A percentile compares a stretch with the other conserved stretches of the same genome.
Evolutionary conservation across 164 flowering plant species (phyloP).

Genomic region (Vitis riparia): DNA sequence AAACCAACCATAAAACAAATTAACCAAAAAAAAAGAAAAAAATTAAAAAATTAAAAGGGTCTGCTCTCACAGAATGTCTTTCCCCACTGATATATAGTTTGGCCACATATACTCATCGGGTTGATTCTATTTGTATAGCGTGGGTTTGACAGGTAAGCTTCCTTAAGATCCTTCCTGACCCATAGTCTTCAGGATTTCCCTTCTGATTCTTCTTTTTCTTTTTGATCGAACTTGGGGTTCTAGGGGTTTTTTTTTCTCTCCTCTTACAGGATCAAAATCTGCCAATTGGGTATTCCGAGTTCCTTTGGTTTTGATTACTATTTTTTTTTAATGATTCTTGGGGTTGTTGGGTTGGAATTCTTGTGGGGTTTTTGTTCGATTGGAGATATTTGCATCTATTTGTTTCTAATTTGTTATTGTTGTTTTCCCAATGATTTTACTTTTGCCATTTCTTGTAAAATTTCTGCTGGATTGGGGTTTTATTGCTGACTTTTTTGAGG

Average conservation of each 20-base stretch:
- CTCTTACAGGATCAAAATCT: background rate
- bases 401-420: background rate
- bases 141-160: constrained; percentile 7
- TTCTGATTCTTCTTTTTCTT: background rate
- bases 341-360: background rate
- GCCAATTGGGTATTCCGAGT: background rate
- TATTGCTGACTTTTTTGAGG: no score
- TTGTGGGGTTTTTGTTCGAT: background rate
- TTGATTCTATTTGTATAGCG: background rate
- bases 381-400: background rate
- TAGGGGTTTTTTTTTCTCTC: background rate
- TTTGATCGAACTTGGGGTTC: background rate
- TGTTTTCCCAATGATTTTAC: background rate
- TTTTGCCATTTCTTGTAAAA: background rate
- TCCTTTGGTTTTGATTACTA: background rate
- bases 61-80: no score
- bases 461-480: no score
- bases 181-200: background rate
- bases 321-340: no score
- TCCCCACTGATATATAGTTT: background rate
- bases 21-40: background rate
- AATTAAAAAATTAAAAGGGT: no score
- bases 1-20: background rate
- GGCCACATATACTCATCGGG: background rate
- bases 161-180: background rate